These are phyloP conservation scores for Metahyphopichia silvanorum DNA, from an alignment of 805 yeast genomes.

Conservation along the genomic window DNA sequence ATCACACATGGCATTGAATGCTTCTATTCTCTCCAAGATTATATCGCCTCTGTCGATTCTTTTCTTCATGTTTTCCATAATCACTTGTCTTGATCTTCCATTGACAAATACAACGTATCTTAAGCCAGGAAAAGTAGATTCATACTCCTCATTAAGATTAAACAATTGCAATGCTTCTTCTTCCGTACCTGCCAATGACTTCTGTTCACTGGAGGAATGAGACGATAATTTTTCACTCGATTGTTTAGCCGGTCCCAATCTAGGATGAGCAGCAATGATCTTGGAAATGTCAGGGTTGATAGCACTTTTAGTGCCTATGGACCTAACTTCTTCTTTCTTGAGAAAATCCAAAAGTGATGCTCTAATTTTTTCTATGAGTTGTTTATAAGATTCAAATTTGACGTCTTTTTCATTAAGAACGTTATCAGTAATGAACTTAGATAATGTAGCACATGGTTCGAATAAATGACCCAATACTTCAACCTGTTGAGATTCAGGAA, in stretches of 20 bases:
- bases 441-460: slow-evolving; percentile 56
- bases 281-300: slow-evolving; percentile 30
- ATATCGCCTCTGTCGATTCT: slow-evolving; percentile 59
- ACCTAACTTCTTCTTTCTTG: slow-evolving; percentile 12
- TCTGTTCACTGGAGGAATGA: slow-evolving; percentile 73
- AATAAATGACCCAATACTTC: slow-evolving; percentile 55
- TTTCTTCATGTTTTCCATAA: slow-evolving; percentile 58
- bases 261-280: slow-evolving; percentile 89
- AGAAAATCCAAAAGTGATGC: slow-evolving; percentile 30
- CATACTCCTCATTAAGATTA: slow-evolving; percentile 60
- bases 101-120: slow-evolving; percentile 87
- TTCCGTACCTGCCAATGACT: slow-evolving; percentile 49
- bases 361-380: slow-evolving; percentile 47
- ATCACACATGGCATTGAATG: slow-evolving; percentile 87
- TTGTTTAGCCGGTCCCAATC: slow-evolving; percentile 64
- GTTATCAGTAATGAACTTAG: slow-evolving; percentile 28
- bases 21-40: slow-evolving; percentile 55
- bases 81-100: slow-evolving; percentile 65
- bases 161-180: slow-evolving; percentile 50
- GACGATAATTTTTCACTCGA: slow-evolving; percentile 43
- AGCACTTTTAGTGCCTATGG: slow-evolving; percentile 14
- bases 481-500: slow-evolving; percentile 23
- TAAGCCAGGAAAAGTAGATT: slow-evolving; percentile 59
- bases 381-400: slow-evolving; percentile 17
- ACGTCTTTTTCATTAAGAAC: slow-evolving; percentile 12